These are phyloP conservation scores for Coleophoma eucalyptorum DNA, from an alignment of 2,329 filamentous ascomycete species.

Conservation along the genomic window DNA sequence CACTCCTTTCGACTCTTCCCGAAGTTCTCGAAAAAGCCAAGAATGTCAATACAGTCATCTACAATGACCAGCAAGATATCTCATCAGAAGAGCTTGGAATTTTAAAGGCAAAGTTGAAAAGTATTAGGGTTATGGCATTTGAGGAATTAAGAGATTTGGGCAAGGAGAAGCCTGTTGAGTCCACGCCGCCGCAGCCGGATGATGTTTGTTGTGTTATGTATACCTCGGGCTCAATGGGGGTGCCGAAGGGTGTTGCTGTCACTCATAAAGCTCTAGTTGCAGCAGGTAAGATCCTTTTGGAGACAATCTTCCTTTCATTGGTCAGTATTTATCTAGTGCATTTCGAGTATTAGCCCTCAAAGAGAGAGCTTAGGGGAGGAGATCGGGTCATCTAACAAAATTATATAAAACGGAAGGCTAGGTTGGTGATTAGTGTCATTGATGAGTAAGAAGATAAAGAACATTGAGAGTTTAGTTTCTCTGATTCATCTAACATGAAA, in stretches of 20 bases:
- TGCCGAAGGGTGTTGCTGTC: conserved; percentile 85
- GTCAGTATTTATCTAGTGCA: too few relatives aligned
- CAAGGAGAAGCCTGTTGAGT: conserved; percentile 63
- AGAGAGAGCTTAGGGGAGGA: too few relatives aligned
- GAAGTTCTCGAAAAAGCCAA: conserved; percentile 52
- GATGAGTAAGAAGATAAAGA: too few relatives aligned
- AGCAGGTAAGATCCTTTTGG: conserved; percentile 63
- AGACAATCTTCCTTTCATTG: too few relatives aligned
- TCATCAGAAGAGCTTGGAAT: conserved; percentile 39
- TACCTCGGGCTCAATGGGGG: conserved; percentile 85
- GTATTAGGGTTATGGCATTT: conserved; percentile 48
- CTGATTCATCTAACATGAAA: too few relatives aligned
- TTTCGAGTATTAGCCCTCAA: too few relatives aligned
- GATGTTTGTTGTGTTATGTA: conserved; percentile 84
- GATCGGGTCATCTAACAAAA: too few relatives aligned
- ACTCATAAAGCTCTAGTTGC: conserved; percentile 81
- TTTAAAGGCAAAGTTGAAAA: conserved; percentile 53
- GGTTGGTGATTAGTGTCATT: too few relatives aligned
- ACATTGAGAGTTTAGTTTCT: too few relatives aligned
- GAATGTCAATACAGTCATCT: conserved; percentile 55
- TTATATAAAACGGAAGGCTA: too few relatives aligned
- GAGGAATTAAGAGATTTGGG: conserved; percentile 48
- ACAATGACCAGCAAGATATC: conserved; percentile 55
- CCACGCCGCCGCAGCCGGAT: conserved; percentile 66
- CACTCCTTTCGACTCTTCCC: conserved; percentile 60